Conservation (phyloP, 2,329 filamentous ascomycete species). For the Berkeleyomyces basicola region DNA sequence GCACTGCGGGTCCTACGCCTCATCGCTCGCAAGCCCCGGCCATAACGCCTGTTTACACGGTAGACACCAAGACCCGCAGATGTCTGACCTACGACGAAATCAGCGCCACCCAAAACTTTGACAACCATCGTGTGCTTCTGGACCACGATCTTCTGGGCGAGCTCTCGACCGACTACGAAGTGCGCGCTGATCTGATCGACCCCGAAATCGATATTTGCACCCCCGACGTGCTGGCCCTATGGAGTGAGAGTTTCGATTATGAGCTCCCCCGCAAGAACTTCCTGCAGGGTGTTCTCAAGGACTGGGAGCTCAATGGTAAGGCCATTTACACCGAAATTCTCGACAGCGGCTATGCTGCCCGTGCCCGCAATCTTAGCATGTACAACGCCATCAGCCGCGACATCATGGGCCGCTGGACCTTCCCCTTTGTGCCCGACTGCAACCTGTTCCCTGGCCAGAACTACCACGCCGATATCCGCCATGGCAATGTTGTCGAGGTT, state of each 20-base stretch:
- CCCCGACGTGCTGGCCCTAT: conserved; percentile 81
- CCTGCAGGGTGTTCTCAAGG: conserved; percentile 81
- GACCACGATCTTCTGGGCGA: conserved; percentile 64
- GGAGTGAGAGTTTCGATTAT: conserved; percentile 97
- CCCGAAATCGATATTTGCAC: conserved; percentile 96
- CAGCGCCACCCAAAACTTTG: conserved; percentile 47
- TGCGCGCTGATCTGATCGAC: conserved; percentile 79
- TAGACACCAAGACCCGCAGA: conserved; percentile 63
- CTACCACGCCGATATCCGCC: conserved; percentile 48
- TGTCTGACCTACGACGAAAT: conserved; percentile 94
- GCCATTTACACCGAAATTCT: conserved; percentile 87
- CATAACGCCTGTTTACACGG: conserved; percentile 66
- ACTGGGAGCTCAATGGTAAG: conserved; percentile 93
- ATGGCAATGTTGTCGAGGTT: conserved; percentile 36
- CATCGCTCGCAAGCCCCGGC: conserved; percentile 66
- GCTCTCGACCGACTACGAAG: conserved; percentile 55
- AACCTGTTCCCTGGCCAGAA: conserved; percentile 66
- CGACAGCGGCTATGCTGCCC: conserved; percentile 66
- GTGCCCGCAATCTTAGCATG: conserved; percentile 70
- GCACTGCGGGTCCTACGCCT: conserved; percentile 51
- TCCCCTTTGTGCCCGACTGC: conserved; percentile 75
- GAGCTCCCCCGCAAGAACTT: conserved; percentile 80
- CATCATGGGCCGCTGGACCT: conserved; percentile 73
- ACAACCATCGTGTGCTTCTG: conserved; percentile 42
- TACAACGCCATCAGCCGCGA: conserved; percentile 84